Base-by-base conservation (phyloP, 345 rosid genomes). In the Lenwebbia sp. region DNA sequence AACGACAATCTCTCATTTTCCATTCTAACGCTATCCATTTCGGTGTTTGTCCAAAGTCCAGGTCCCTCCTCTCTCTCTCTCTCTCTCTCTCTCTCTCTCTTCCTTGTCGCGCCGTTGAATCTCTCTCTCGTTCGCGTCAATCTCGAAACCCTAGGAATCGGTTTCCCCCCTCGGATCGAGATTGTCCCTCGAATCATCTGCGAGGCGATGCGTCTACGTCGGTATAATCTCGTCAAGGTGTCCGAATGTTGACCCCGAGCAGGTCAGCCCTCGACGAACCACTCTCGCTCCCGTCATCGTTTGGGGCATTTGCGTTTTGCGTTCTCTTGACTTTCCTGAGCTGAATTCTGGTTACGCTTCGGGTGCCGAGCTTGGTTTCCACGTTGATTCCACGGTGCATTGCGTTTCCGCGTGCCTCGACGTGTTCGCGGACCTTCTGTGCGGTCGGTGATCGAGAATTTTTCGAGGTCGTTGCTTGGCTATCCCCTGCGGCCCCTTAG, bases 241-340 rank as follows among this genome's bases (percentile, higher is more conserved):
- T 10, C 37, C 82, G 54, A n/a, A 84, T 62, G 86, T 49, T 7
- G 82, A 19, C 82, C 47, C 50, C 57, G 12, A 60, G 70, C 86
- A 60, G 86, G 86, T 84, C 86, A 60, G 86, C 86, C 57, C 53
- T 50, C 62, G 85, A 57, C 25, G 85, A 83, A 49, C 19, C 85
- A 5, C 85, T 21, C 60, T 7, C 28, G 30, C 52, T 56, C 50
- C 55, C 37, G 22, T 26, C 76, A 40, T 25, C 60, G 15, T 51
- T 8, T 47, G 15, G 22, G 12, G 41, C 85, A 3, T 14, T 62
- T 9, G 22, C 41, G 75, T 30, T 21, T 37, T 30, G 75, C 41
- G 41, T 60, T 28, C 41, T 62, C 17, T 62, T 62, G 75, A 30
- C 41, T 33, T 70, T 19, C 78, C 47, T 25, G 78, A 37, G 78